Evolutionary conservation across 148 eudicot genomes (phyloP).

Genomic region (Arctostaphylos glauca): DNA sequence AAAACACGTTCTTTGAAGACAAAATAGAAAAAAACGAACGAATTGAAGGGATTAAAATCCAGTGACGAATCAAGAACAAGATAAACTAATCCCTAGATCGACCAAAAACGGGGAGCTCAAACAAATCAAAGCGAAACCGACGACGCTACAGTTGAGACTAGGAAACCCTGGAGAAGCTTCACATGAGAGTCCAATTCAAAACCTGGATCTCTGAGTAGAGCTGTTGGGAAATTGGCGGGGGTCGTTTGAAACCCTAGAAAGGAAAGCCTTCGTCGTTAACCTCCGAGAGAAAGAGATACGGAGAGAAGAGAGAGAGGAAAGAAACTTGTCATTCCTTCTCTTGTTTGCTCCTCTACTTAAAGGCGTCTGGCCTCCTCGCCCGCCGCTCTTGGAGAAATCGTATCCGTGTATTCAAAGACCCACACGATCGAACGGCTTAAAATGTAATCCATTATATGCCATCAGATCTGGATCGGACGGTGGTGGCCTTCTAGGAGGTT

Average conservation of each 20-base stretch:
- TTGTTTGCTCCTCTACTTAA: constrained; percentile 19
- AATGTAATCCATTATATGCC: not conserved
- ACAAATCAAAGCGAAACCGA: not conserved
- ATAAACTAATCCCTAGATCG: constrained; percentile 19
- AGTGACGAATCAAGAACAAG: no score
- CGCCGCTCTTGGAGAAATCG: constrained; percentile 20
- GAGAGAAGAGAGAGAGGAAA: not conserved
- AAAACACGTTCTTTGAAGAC: not conserved
- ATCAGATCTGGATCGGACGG: constrained; percentile 11
- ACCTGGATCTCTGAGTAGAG: constrained; percentile 24
- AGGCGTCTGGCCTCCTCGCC: constrained; percentile 15
- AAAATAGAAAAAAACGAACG: not conserved
- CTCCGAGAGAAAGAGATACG: constrained; percentile 11
- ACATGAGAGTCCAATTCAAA: constrained; percentile 20
- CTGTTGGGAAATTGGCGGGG: constrained; percentile 16
- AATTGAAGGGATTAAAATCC: not conserved
- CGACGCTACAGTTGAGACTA: not conserved
- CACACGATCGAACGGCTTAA: not conserved
- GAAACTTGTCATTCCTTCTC: not conserved
- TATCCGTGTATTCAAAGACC: not conserved
- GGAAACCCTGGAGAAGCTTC: constrained; percentile 22
- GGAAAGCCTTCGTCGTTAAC: constrained; percentile 6
- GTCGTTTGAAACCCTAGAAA: constrained; percentile 28
- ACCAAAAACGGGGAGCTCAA: not conserved
- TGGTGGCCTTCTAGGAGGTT: no score